Conservation (phyloP, 2,329 filamentous ascomycete species). For the Ophiostoma perfectum region DNA sequence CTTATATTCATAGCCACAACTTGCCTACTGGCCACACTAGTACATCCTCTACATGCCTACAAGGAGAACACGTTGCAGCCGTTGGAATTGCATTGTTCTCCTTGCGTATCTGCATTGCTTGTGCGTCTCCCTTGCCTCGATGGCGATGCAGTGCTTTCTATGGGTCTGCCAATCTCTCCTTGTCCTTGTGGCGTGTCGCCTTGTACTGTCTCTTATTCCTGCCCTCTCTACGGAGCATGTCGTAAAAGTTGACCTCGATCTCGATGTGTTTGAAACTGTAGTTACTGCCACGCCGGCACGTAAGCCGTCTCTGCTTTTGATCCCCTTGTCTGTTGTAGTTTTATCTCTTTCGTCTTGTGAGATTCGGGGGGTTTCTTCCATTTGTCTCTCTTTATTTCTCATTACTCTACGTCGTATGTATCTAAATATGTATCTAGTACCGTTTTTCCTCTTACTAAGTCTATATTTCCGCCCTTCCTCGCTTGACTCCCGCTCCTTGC, state of each 20-base stretch:
- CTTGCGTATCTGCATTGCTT: slow-evolving; percentile 5
- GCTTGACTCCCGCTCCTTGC: neutral
- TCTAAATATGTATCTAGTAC: neutral
- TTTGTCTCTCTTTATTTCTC: neutral
- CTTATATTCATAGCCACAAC: no score
- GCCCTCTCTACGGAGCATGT: neutral
- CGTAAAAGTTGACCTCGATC: slow-evolving; percentile 4
- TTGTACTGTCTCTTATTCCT: neutral
- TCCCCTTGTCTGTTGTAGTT: neutral
- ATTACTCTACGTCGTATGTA: neutral
- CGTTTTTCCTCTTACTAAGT: neutral
- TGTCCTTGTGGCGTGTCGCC: neutral
- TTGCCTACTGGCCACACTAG: no score
- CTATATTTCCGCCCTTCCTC: slow-evolving; percentile 4
- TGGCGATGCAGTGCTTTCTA: neutral
- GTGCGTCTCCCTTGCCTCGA: neutral
- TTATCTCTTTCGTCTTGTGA: neutral
- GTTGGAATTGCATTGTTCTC: slow-evolving; percentile 9
- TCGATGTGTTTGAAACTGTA: slow-evolving; percentile 2
- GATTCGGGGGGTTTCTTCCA: no score
- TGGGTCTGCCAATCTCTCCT: neutral
- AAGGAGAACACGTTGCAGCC: neutral
- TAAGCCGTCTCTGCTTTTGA: neutral
- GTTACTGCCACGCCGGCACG: slow-evolving; percentile 1
- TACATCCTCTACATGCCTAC: no score